These are phyloP conservation scores for Carex kokanica DNA, from an alignment of 176 grass and related monocot genomes.

Conservation along the genomic window DNA sequence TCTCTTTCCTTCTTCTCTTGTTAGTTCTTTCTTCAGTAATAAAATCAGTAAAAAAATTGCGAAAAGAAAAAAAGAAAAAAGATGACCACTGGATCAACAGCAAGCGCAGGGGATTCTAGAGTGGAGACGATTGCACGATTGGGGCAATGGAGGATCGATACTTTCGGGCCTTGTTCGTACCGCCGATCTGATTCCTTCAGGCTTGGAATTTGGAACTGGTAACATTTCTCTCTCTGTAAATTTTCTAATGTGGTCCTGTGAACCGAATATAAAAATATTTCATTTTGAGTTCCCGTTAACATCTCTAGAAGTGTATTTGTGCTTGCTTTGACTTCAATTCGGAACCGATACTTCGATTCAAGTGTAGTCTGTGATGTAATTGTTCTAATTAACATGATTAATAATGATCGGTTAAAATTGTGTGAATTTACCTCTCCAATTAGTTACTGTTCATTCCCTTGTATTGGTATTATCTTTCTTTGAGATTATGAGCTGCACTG, in stretches of 20 bases:
- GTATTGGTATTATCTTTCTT: neutral
- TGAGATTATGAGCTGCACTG: neutral
- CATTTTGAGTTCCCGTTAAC: neutral
- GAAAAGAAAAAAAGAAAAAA: neutral
- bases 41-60: neutral
- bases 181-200: slow-evolving; percentile 87
- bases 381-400: neutral
- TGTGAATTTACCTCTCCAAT: neutral
- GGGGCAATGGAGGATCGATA: slow-evolving; percentile 88
- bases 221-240: neutral
- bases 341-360: neutral
- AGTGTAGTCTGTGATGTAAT: neutral
- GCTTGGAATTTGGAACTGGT: slow-evolving; percentile 98
- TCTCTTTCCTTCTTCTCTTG: too few species aligned
- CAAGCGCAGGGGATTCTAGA: slow-evolving; percentile 45
- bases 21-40: neutral
- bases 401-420: neutral
- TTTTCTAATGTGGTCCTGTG: neutral
- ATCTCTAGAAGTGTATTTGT: neutral
- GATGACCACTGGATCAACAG: slow-evolving; percentile 27
- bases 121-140: slow-evolving; percentile 89
- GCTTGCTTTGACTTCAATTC: neutral
- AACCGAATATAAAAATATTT: neutral
- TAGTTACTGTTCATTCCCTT: neutral
- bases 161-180: slow-evolving; percentile 79